Percentiles rank a stretch among this genome's conserved stretches.
Evolutionary conservation across 306 rosid species (phyloP).

Genomic region (Prunus mira): DNA sequence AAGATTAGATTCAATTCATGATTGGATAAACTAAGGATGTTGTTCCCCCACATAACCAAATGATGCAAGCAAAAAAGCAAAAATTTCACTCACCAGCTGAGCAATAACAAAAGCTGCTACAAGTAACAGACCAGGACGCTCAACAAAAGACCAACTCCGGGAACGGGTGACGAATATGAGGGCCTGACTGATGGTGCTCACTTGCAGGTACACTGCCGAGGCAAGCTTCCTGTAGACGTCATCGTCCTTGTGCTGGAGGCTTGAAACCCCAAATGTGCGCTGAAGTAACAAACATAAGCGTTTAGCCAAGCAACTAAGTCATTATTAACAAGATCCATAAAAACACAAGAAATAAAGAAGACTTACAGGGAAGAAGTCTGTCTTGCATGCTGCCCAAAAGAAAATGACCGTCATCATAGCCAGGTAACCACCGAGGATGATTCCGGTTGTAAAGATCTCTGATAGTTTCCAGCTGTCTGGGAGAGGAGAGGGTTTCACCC

Average conservation of each 20-base stretch:
- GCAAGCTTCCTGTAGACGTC: slow-evolving; percentile 62
- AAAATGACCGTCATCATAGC: slow-evolving; percentile 91
- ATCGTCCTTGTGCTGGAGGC: slow-evolving; percentile 42
- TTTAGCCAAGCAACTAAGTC: slow-evolving; percentile 6
- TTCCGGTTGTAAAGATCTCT: slow-evolving; percentile 76
- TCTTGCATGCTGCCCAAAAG: slow-evolving; percentile 79
- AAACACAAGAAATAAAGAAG: background rate
- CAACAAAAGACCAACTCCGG: slow-evolving; percentile 69
- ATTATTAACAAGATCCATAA: background rate
- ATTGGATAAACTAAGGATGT: slow-evolving; percentile 6
- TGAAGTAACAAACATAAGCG: slow-evolving; percentile 13
- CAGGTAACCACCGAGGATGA: slow-evolving; percentile 74
- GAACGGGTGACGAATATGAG: slow-evolving; percentile 78
- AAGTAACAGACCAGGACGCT: slow-evolving; percentile 72
- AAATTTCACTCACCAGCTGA: slow-evolving; percentile 60
- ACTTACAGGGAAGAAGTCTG: slow-evolving; percentile 81
- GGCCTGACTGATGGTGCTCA: slow-evolving; percentile 78
- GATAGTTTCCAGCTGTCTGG: slow-evolving; percentile 92
- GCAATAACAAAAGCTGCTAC: slow-evolving; percentile 63
- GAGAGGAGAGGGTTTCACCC: slow-evolving; percentile 82
- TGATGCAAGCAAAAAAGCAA: background rate
- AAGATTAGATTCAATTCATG: background rate
- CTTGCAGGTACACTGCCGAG: slow-evolving; percentile 75
- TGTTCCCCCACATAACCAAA: background rate
- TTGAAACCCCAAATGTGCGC: slow-evolving; percentile 72